Evolutionary conservation across 306 rosid genomes (phyloP).

Genomic region (Trifolium subterraneum): DNA sequence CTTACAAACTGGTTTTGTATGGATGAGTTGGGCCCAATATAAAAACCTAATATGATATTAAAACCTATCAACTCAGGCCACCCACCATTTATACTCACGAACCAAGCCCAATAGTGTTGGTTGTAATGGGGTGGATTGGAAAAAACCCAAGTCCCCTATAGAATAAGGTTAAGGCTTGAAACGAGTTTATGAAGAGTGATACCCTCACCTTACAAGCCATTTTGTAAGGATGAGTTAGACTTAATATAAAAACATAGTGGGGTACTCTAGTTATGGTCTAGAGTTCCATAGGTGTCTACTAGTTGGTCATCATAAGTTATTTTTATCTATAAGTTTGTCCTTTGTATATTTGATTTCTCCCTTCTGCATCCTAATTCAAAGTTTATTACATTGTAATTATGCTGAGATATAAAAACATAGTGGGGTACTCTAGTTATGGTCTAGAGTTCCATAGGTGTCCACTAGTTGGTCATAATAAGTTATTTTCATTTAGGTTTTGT

Average conservation of each 20-base stretch:
- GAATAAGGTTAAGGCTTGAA: no score
- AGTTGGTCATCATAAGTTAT: slow-evolving; percentile 18
- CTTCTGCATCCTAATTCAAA: slow-evolving; percentile 25
- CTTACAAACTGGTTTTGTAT: not conserved
- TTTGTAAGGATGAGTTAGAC: no score
- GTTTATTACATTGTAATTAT: slow-evolving; percentile 21
- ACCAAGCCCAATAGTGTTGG: no score
- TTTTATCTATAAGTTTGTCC: slow-evolving; percentile 26
- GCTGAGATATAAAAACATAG: no score
- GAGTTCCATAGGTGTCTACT: slow-evolving; percentile 31
- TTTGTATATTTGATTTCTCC: slow-evolving; percentile 30
- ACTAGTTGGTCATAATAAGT: slow-evolving; percentile 20
- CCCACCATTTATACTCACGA: no score
- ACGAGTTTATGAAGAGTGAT: no score
- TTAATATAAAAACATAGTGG: not conserved
- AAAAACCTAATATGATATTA: no score
- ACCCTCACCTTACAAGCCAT: no score
- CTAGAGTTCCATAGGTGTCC: slow-evolving; percentile 33
- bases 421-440: slow-evolving; percentile 27
- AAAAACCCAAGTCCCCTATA: no score
- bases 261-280: slow-evolving; percentile 27
- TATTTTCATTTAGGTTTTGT: slow-evolving; percentile 20
- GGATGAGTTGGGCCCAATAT: not conserved
- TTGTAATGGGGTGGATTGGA: no score
- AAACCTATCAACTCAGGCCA: no score